These are phyloP conservation scores for Aspergillus fumigatus DNA, from an alignment of 2,329 filamentous ascomycete genomes.

Conservation along the genomic window DNA sequence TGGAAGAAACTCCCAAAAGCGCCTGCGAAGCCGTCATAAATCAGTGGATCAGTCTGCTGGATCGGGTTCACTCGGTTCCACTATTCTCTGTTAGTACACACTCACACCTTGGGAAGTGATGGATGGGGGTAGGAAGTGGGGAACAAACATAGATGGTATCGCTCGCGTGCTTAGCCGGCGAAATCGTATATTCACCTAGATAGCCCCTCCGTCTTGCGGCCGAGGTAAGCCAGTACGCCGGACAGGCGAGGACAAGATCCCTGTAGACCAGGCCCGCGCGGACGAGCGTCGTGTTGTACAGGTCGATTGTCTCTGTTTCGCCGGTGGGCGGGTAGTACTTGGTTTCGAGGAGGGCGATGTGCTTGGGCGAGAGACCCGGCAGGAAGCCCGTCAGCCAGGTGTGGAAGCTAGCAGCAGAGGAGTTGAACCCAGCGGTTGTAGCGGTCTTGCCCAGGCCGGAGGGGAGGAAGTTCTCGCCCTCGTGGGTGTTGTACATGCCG, in stretches of 20 bases:
- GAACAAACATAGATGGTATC: slow-evolving; percentile 52
- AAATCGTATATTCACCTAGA: slow-evolving; percentile 57
- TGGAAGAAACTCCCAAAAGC: slow-evolving; percentile 59
- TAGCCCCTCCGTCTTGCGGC: slow-evolving; percentile 46
- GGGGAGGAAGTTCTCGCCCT: slow-evolving; percentile 60
- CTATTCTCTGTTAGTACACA: slow-evolving; percentile 23
- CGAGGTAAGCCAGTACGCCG: slow-evolving; percentile 53
- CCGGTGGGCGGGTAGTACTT: slow-evolving; percentile 48
- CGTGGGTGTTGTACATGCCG: slow-evolving; percentile 59
- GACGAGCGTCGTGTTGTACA: slow-evolving; percentile 49
- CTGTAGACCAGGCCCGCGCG: slow-evolving; percentile 56
- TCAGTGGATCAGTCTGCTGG: slow-evolving; percentile 49
- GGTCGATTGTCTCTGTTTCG: slow-evolving; percentile 43
- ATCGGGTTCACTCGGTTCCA: slow-evolving; percentile 55
- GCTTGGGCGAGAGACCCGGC: slow-evolving; percentile 40
- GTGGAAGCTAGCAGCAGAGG: slow-evolving; percentile 47
- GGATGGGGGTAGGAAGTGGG: neutral
- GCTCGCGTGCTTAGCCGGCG: slow-evolving; percentile 55
- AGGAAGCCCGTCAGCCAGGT: slow-evolving; percentile 53
- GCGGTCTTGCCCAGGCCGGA: slow-evolving; percentile 40
- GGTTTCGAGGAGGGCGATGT: slow-evolving; percentile 38
- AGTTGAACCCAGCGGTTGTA: slow-evolving; percentile 46
- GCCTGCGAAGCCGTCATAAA: slow-evolving; percentile 55
- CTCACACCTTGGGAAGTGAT: no score
- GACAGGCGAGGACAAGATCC: slow-evolving; percentile 57